Percentiles rank a stretch among this genome's conserved stretches.
These are phyloP conservation scores for Gentiana straminea DNA, from an alignment of 257 asterid genomes.

Conservation along the genomic window DNA sequence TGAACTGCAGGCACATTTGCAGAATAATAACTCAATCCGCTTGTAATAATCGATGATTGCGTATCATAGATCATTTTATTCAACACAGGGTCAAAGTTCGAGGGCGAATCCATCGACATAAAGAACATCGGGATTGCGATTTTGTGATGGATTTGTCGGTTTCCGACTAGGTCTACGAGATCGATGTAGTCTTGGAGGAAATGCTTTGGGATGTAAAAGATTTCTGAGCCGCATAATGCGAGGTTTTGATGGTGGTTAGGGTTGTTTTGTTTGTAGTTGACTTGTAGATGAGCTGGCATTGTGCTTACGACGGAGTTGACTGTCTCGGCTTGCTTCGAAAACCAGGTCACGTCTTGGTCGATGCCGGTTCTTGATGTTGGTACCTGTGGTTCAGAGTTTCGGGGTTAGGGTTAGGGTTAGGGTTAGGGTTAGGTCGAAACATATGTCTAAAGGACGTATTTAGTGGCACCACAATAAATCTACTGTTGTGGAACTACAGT, in stretches of 20 bases:
- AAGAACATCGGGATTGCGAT: constrained; percentile 83
- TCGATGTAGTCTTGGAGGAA: constrained; percentile 62
- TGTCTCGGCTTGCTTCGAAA: constrained; percentile 58
- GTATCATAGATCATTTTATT: constrained; percentile 58
- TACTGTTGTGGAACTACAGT: no score
- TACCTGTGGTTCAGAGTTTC: constrained; percentile 4
- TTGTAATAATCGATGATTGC: constrained; percentile 40
- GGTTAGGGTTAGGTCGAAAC: no score
- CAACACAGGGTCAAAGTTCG: constrained; percentile 58
- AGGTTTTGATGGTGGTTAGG: constrained; percentile 32
- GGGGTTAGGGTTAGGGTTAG: neutral
- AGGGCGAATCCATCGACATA: constrained; percentile 69
- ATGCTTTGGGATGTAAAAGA: constrained; percentile 60
- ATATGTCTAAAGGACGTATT: no score
- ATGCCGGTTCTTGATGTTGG: constrained; percentile 13
- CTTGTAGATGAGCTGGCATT: constrained; percentile 89
- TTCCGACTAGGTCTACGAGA: constrained; percentile 60
- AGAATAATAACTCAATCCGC: constrained; percentile 48
- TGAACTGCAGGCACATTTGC: constrained; percentile 74
- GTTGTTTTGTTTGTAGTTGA: constrained; percentile 51
- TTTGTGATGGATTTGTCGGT: constrained; percentile 71
- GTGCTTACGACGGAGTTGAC: constrained; percentile 60
- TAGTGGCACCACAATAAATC: no score
- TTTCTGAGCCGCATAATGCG: constrained; percentile 66
- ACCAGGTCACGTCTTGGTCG: constrained; percentile 53